Base-by-base conservation (phyloP, 139 green algal species). In the Medakamo hakoo region DNA sequence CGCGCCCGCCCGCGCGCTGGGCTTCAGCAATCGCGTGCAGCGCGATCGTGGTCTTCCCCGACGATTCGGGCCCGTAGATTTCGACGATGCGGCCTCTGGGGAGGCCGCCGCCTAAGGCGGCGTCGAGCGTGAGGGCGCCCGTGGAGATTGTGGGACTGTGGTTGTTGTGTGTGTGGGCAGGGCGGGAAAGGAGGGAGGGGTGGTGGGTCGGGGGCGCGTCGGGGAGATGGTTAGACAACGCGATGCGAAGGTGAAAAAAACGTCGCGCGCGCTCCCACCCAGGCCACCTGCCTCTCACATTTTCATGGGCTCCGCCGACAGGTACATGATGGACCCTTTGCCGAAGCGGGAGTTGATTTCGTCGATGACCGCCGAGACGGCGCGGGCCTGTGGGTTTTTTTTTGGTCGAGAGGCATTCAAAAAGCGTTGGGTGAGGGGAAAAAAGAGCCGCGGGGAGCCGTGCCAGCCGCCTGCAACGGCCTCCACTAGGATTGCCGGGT, bases 1-100 rank as follows among this genome's bases (percentile, higher is more conserved):
- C 81, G 22, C 60, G 82, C 22, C 79, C 87, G 25, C 82, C 82
- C 19, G 55, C 24, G 31, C 73, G 77, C 65, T 87, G 85, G 22
- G 88, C 77, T 66, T 94, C 86, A 9, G 92, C 92, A 22, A 96
- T 90, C 4, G 84, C 87, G 71, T 95, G 86, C 73, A 98, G 72
- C 2, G 92, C 92, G 63, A 98, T 70, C 0, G 92, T 96, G 2
- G 90, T 98, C 78, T 98, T 98, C 58, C 92, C 92, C 56, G 75
- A 85, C 52, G 68, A 79, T 76, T 99, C 92, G 23, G 89, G 90
- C 4, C 91, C 91, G 73, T 85, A 96, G 20, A 91, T 86, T 80
- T 96, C 89, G 4, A 96, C 76, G 28, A 96, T 85, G 23, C 88
- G 70, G 2, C 89, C 92, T 55, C 76, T 83, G 16, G 88, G 89